Evolutionary conservation across 805 yeast species (phyloP).

Genomic region (Myxozyma sirexii): DNA sequence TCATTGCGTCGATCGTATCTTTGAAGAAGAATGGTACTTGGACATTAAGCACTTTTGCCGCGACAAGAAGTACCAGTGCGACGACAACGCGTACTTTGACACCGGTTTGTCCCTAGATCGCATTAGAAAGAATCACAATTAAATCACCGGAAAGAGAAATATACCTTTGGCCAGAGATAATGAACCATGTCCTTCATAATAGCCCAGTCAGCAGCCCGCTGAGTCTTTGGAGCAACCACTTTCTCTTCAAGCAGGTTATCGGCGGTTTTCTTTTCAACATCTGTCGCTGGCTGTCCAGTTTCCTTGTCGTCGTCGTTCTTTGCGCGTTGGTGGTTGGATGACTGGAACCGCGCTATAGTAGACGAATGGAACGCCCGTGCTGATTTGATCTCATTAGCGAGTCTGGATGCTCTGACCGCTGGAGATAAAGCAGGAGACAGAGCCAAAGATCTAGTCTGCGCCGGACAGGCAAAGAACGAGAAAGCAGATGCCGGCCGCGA

Average conservation of each 20-base stretch:
- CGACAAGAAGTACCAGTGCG: constrained; percentile 73
- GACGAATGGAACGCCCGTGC: not conserved
- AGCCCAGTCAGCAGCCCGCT: constrained; percentile 33
- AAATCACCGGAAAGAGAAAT: not conserved
- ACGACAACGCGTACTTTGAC: constrained; percentile 73
- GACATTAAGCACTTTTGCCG: constrained; percentile 83
- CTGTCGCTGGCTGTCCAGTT: not conserved
- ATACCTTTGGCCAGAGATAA: constrained; percentile 74
- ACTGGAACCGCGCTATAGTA: not conserved
- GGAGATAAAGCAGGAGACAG: too few species aligned
- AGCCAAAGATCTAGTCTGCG: too few species aligned
- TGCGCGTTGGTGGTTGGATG: not conserved
- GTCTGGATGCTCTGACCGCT: too few species aligned
- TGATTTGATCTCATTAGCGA: too few species aligned
- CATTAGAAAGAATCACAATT: not conserved
- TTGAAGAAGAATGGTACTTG: constrained; percentile 96
- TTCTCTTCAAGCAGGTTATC: constrained; percentile 24
- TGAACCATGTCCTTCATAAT: constrained; percentile 66
- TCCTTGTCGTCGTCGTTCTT: not conserved
- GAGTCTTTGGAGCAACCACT: constrained; percentile 14
- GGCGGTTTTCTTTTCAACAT: not conserved
- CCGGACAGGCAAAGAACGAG: too few species aligned
- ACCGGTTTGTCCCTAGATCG: constrained; percentile 53
- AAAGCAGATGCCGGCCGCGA: too few species aligned
- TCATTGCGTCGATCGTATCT: constrained; percentile 86